These are phyloP conservation scores for Yarrowia porcina DNA, from an alignment of 805 yeast genomes.

Conservation along the genomic window DNA sequence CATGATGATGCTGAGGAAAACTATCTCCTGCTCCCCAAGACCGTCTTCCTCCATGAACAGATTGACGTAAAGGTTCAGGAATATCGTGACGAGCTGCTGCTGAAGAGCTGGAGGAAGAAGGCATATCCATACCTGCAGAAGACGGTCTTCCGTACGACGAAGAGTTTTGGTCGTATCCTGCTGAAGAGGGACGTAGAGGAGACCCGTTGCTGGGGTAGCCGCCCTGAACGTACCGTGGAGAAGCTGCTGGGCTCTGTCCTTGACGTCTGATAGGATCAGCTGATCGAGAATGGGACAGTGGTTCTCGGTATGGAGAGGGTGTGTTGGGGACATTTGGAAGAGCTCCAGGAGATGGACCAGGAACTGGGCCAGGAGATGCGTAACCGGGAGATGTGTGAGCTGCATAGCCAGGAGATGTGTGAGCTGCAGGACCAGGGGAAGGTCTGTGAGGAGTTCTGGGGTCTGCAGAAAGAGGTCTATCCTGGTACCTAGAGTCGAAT, in stretches of 20 bases:
- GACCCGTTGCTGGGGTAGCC: neutral
- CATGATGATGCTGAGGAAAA: neutral
- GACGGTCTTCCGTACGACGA: neutral
- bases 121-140: neutral
- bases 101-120: neutral
- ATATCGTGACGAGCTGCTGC: neutral
- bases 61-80: constrained; percentile 6
- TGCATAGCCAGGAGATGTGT: too few relatives aligned
- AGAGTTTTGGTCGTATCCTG: neutral
- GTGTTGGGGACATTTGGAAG: neutral
- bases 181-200: neutral
- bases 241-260: neutral
- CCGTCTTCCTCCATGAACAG: constrained; percentile 2
- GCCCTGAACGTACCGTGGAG: neutral
- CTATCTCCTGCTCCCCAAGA: constrained; percentile 22
- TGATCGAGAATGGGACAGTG: neutral
- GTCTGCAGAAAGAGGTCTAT: too few relatives aligned
- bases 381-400: too few relatives aligned
- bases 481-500: neutral
- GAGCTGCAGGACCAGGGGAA: too few relatives aligned
- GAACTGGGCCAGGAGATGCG: too few relatives aligned
- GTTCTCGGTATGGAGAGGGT: constrained; percentile 8
- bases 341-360: too few relatives aligned
- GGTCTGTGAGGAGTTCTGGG: too few relatives aligned
- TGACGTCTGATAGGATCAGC: constrained; percentile 11